Percentiles rank a stretch among this genome's conserved stretches.
Evolutionary conservation across 2,329 filamentous ascomycete species (phyloP).

Genomic region (Penicillium sp.): DNA sequence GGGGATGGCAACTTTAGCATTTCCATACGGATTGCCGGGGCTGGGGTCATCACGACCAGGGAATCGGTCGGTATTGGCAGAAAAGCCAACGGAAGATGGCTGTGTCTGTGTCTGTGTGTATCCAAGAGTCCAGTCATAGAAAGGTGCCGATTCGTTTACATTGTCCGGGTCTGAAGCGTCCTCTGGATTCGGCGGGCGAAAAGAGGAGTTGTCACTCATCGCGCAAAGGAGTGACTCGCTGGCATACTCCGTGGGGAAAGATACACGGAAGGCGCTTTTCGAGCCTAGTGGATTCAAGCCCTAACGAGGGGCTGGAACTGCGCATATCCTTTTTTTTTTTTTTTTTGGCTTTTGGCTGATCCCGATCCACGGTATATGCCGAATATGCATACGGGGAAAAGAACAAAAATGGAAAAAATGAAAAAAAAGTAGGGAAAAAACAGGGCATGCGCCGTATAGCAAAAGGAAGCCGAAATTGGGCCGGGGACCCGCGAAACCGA

Average conservation of each 20-base stretch:
- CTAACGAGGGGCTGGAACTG: slow-evolving; percentile 2
- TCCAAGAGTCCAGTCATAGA: slow-evolving; percentile 14
- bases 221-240: not conserved
- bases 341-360: not conserved
- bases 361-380: not conserved
- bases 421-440: too few relatives aligned
- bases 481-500: slow-evolving; percentile 3
- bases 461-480: slow-evolving; percentile 4
- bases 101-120: slow-evolving; percentile 9
- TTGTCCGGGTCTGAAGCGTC: slow-evolving; percentile 3
- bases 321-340: not conserved
- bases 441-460: slow-evolving; percentile 2
- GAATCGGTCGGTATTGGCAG: slow-evolving; percentile 13
- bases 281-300: slow-evolving; percentile 7
- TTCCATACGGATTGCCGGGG: slow-evolving; percentile 16
- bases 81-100: slow-evolving; percentile 9
- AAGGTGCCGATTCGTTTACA: slow-evolving; percentile 7
- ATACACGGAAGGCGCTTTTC: slow-evolving; percentile 1
- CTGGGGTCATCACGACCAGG: slow-evolving; percentile 11
- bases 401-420: too few relatives aligned
- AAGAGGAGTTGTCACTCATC: slow-evolving; percentile 7
- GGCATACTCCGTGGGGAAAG: not conserved
- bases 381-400: not conserved
- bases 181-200: slow-evolving; percentile 3
- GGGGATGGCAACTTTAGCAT: slow-evolving; percentile 31